Base-by-base conservation (phyloP, 352 stramenopile species). In the Pythium oligandrum region DNA sequence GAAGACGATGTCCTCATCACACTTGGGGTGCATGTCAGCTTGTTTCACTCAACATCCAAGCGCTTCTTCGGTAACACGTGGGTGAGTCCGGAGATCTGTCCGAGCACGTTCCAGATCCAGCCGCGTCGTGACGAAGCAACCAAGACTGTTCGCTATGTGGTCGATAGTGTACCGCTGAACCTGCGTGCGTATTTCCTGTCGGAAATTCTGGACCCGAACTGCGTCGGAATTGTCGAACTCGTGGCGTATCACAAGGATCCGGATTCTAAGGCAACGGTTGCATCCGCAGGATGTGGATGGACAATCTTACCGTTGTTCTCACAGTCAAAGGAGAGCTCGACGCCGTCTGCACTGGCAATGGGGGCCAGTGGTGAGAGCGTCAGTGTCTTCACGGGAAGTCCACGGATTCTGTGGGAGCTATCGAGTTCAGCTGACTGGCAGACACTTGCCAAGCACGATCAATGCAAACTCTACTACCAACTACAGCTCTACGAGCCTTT, bases 11-110 rank as follows among this genome's bases (percentile, higher is more conserved):
- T 83, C 1, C 55, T 90, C 17, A 40, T 88, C 30, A 87, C 83
- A 5, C 65, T 93, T 11, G 79, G 84, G 8, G 70, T 92, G 0
- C 85, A 95, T 32, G 71, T 97, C 53, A 95, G 84, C 50, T 78
- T 98, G 47, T 98, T 97, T 60, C 89, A 98, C 53, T 52, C 72
- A 1, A 36, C 62, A 2, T 83, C 83, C 0, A 90, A 88, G 58
- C 75, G 88, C 8, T 98, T 97, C 64, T 98, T 97, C 57, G 92
- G 92, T 3, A 96, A 95, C 39, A 97, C 92, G 38, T 97, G 83
- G 83, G 84, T 83, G 2, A 93, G 73, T 49, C 73, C 81, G 1
- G 81, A 91, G 55, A 58, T 92, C 11, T 57, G 61, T 3, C 51
- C 86, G 32, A 73, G 88, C 33, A 48, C 66, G 1, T 69, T 73